Percentiles rank a stretch among this genome's conserved stretches.
Evolutionary conservation across 2,329 filamentous ascomycete genomes (phyloP).

Genomic region (Sphaceloma murrayae): DNA sequence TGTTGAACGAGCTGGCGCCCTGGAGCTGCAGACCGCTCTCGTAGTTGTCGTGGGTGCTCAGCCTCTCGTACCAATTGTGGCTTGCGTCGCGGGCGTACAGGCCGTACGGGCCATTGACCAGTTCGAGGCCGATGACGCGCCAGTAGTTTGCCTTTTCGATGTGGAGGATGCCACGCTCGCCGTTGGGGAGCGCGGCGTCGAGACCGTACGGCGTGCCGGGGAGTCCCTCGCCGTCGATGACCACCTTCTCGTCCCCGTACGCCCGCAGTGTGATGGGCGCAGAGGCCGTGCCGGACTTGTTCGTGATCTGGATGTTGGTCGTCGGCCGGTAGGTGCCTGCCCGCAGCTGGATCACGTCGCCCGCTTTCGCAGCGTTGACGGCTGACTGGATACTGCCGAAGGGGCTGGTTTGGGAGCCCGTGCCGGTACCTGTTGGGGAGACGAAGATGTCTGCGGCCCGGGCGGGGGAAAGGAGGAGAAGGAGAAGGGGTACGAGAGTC

Average conservation of each 20-base stretch:
- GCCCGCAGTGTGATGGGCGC: conserved; percentile 36
- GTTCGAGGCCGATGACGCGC: conserved; percentile 36
- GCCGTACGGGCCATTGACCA: conserved; percentile 34
- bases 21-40: conserved; percentile 34
- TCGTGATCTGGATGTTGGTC: conserved; percentile 40
- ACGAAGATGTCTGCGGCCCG: conserved; percentile 35
- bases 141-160: conserved; percentile 39
- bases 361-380: conserved; percentile 38
- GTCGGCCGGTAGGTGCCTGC: conserved; percentile 39
- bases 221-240: conserved; percentile 38
- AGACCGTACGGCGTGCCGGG: conserved; percentile 36
- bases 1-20: conserved; percentile 21
- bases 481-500: too few species aligned
- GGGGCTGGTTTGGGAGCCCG: conserved; percentile 34
- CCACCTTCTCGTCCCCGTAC: conserved; percentile 37
- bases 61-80: conserved; percentile 31
- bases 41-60: conserved; percentile 34
- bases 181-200: conserved; percentile 32
- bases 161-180: conserved; percentile 40
- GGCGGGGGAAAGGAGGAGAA: neutral
- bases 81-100: conserved; percentile 30
- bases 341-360: conserved; percentile 39
- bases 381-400: conserved; percentile 41
- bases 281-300: conserved; percentile 34
- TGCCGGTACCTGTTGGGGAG: conserved; percentile 36